These are phyloP conservation scores for Xylaria sp. DNA, from an alignment of 2,329 filamentous ascomycete genomes.

Conservation along the genomic window DNA sequence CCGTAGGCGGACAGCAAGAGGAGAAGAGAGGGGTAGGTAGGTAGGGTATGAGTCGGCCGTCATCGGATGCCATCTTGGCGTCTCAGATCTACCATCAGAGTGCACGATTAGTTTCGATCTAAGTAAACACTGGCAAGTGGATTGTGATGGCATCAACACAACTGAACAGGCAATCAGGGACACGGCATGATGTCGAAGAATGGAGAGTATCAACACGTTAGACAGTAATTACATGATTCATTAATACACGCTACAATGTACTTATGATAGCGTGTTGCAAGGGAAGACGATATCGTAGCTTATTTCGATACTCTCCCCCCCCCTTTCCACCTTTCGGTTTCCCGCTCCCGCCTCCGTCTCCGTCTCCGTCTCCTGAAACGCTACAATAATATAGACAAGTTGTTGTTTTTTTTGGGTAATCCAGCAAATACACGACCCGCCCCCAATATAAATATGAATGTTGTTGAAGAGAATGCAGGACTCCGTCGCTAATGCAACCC, in stretches of 20 bases:
- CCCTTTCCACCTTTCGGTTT: background rate
- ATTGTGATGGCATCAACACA: too few species aligned
- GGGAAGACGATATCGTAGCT: background rate
- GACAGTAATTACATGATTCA: slow-evolving; percentile 10
- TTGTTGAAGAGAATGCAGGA: slow-evolving; percentile 6
- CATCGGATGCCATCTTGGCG: too few species aligned
- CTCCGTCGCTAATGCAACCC: slow-evolving; percentile 18
- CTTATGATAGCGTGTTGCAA: background rate
- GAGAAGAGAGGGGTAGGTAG: too few species aligned
- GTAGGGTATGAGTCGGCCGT: too few species aligned
- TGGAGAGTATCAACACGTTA: background rate
- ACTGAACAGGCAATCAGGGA: background rate
- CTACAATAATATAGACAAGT: background rate
- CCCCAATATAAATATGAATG: background rate
- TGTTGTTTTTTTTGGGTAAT: background rate
- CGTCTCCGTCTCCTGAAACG: background rate
- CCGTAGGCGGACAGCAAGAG: too few species aligned
- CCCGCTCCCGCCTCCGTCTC: too few species aligned
- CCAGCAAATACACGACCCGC: slow-evolving; percentile 1
- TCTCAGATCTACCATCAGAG: too few species aligned
- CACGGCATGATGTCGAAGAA: background rate
- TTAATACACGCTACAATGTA: slow-evolving; percentile 1
- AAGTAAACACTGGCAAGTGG: too few species aligned
- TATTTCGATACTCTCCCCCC: background rate
- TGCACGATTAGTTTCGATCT: too few species aligned